These are phyloP conservation scores for Monosporascus ibericus DNA, from an alignment of 2,329 filamentous ascomycete genomes.

Conservation along the genomic window DNA sequence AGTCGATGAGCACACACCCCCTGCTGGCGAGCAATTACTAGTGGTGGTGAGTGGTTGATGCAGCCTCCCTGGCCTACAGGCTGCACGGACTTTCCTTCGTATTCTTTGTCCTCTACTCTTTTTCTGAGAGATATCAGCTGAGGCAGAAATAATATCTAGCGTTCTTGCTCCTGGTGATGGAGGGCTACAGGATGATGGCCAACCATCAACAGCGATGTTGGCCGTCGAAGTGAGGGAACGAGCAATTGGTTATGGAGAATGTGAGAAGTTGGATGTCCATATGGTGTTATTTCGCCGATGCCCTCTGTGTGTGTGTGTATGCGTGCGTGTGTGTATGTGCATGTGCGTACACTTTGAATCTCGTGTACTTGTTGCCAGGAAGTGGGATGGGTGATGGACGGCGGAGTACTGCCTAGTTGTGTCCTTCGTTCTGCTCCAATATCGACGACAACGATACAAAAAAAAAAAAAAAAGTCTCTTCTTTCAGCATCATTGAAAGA, in stretches of 20 bases:
- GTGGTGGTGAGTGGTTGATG: constrained; percentile 11
- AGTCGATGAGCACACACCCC: constrained; percentile 11
- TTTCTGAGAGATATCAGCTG: constrained; percentile 7
- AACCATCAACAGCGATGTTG: constrained; percentile 1
- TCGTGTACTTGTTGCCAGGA: background rate
- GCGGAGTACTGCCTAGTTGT: constrained; percentile 10
- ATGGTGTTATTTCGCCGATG: background rate
- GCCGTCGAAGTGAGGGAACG: constrained; percentile 1
- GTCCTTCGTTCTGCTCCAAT: constrained; percentile 20
- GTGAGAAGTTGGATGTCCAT: background rate
- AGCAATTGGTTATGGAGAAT: background rate
- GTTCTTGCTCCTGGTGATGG: constrained; percentile 2
- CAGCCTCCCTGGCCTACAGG: constrained; percentile 11
- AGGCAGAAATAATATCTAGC: constrained; percentile 7
- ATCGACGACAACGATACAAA: constrained; percentile 7
- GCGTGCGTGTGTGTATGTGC: background rate
- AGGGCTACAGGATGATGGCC: constrained; percentile 3
- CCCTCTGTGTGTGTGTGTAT: background rate
- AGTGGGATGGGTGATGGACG: constrained; percentile 1
- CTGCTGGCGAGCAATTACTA: constrained; percentile 7
- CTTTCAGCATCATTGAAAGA: constrained; percentile 17
- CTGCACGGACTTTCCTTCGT: constrained; percentile 14
- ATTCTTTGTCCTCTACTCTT: constrained; percentile 17
- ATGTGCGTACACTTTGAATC: background rate
- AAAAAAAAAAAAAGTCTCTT: constrained; percentile 16